These are phyloP conservation scores for Linanthus parryae DNA, from an alignment of 148 eudicot genomes.

Conservation along the genomic window DNA sequence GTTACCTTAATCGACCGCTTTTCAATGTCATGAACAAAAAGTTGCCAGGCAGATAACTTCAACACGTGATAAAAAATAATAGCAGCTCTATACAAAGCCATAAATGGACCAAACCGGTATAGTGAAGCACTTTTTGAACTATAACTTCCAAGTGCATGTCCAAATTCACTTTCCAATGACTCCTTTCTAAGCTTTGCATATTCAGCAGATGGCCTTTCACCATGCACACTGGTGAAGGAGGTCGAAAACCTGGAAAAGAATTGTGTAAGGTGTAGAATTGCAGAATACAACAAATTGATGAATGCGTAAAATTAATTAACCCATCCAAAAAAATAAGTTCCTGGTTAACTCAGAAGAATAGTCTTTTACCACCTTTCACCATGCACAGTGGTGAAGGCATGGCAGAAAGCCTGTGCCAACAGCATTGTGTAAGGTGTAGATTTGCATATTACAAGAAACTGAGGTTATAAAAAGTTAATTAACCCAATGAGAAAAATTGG, in stretches of 20 bases:
- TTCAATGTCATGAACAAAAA: conserved; percentile 64
- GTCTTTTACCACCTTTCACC: neutral
- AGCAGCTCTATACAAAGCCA: conserved; percentile 93
- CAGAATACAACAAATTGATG: neutral
- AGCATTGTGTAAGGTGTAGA: neutral
- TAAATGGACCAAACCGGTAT: conserved; percentile 82
- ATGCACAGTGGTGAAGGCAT: neutral
- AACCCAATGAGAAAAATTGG: neutral
- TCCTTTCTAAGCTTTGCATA: conserved; percentile 89
- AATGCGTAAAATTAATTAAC: neutral
- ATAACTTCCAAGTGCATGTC: conserved; percentile 61
- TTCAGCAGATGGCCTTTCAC: conserved; percentile 83
- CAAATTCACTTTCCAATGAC: conserved; percentile 83
- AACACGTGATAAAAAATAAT: conserved; percentile 75
- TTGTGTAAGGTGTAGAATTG: neutral
- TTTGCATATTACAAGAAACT: neutral
- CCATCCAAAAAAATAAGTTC: neutral
- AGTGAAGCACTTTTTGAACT: conserved; percentile 64
- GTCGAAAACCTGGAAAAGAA: conserved; percentile 53
- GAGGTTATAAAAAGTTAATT: neutral
- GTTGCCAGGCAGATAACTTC: conserved; percentile 75
- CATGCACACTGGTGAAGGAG: conserved; percentile 76
- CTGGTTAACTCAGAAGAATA: neutral
- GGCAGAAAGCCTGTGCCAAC: neutral
- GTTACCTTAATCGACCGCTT: conserved; percentile 73